Percentiles rank a stretch among this genome's conserved stretches.
These are phyloP conservation scores for Colletotrichum sidae DNA, from an alignment of 2,329 filamentous ascomycete genomes.

Conservation along the genomic window DNA sequence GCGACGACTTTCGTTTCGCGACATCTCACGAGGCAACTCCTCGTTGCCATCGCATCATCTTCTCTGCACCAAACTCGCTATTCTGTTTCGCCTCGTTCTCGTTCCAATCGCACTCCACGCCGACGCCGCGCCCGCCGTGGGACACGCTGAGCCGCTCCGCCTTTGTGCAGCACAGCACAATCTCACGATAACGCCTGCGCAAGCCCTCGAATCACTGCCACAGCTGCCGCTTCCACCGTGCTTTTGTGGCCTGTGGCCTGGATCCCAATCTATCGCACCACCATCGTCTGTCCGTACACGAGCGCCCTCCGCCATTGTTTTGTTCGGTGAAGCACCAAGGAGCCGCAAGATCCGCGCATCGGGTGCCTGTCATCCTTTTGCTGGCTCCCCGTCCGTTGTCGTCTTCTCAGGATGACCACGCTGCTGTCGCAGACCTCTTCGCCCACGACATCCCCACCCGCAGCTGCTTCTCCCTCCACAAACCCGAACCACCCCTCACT, in stretches of 20 bases:
- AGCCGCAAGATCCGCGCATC: slow-evolving; percentile 35
- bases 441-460: slow-evolving; percentile 64
- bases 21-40: slow-evolving; percentile 25
- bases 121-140: neutral
- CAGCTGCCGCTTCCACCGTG: neutral
- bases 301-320: slow-evolving; percentile 13
- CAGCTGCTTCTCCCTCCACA: slow-evolving; percentile 55
- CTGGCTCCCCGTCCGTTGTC: slow-evolving; percentile 39
- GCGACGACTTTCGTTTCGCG: slow-evolving; percentile 39
- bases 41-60: slow-evolving; percentile 5
- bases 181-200: slow-evolving; percentile 32
- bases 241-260: neutral
- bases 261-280: slow-evolving; percentile 8
- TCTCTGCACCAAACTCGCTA: slow-evolving; percentile 13
- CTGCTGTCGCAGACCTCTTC: slow-evolving; percentile 69
- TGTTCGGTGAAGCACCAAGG: slow-evolving; percentile 28
- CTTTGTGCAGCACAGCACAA: slow-evolving; percentile 14
- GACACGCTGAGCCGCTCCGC: neutral
- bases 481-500: slow-evolving; percentile 67
- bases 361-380: slow-evolving; percentile 42
- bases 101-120: slow-evolving; percentile 10
- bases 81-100: slow-evolving; percentile 12
- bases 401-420: slow-evolving; percentile 55
- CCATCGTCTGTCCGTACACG: slow-evolving; percentile 1
- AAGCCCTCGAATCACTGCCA: slow-evolving; percentile 15